phyloP scores from a whole-genome alignment of 169 alveolate species.

The Pseudocohnilembus persalinus region DNA sequence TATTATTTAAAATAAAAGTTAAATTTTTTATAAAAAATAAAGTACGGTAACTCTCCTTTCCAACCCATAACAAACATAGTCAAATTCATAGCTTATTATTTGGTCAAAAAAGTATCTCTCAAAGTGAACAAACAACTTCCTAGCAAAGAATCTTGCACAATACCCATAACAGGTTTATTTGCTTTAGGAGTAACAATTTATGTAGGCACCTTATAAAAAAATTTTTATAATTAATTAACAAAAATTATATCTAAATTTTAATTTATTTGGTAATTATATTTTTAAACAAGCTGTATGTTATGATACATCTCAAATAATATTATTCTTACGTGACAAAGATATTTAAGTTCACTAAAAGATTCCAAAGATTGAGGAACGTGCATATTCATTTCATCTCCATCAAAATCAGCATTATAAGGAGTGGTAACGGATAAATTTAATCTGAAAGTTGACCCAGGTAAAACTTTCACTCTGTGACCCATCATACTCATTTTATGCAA shows the following conservation, averaged over 20 bases:
- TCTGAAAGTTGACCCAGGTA: constrained; percentile 99
- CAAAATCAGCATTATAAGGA: constrained; percentile 99
- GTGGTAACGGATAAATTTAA: constrained; percentile 98
- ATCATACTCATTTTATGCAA: constrained; percentile 99
- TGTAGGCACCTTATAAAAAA: constrained; percentile 82
- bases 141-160: constrained; percentile 98
- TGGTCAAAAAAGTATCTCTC: constrained; percentile 95
- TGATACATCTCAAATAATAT: too few species aligned
- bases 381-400: constrained; percentile 99
- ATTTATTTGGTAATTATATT: too few species aligned
- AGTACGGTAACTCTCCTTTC: constrained; percentile 94
- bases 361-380: constrained; percentile 99
- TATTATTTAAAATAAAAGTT: too few species aligned
- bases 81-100: constrained; percentile 92
- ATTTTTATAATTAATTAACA: too few species aligned
- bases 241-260: too few species aligned
- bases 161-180: constrained; percentile 99
- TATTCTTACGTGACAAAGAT: constrained; percentile 95
- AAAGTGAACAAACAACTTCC: constrained; percentile 95
- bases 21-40: too few species aligned
- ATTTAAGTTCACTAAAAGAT: constrained; percentile 97
- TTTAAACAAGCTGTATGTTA: too few species aligned
- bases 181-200: constrained; percentile 99
- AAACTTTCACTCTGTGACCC: constrained; percentile 98
- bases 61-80: constrained; percentile 97